These are phyloP conservation scores for Durotheca rogersii DNA, from an alignment of 495 filamentous ascomycete species.

Conservation along the genomic window DNA sequence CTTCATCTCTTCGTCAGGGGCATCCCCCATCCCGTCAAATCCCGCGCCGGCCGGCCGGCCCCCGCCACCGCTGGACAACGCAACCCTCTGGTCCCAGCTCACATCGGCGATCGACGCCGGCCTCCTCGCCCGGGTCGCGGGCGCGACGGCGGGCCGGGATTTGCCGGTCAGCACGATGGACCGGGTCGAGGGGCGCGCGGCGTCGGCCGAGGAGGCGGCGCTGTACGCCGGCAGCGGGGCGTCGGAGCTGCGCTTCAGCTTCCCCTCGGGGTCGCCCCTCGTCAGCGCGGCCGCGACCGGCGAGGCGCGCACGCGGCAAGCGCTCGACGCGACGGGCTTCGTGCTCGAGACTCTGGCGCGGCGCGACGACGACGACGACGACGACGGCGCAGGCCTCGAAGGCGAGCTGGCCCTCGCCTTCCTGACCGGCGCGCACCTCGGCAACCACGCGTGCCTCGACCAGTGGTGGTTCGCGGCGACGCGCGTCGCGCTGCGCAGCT, in stretches of 20 bases:
- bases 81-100: conserved; percentile 44
- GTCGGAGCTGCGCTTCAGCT: conserved; percentile 51
- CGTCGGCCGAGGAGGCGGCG: conserved; percentile 41
- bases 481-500: conserved; percentile 68
- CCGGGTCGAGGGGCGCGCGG: conserved; percentile 31
- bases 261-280: conserved; percentile 56
- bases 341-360: conserved; percentile 35
- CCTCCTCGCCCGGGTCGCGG: conserved; percentile 52
- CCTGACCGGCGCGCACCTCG: conserved; percentile 74
- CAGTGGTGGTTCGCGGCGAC: conserved; percentile 80
- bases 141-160: conserved; percentile 38
- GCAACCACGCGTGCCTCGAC: conserved; percentile 81
- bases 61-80: conserved; percentile 20
- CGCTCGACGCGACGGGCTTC: conserved; percentile 38
- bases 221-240: conserved; percentile 42
- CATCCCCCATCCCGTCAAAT: conserved; percentile 6
- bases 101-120: conserved; percentile 50
- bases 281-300: conserved; percentile 71
- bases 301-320: conserved; percentile 50
- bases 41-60: conserved; percentile 7
- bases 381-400: conserved; percentile 55
- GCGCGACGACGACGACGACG: conserved; percentile 1
- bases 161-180: conserved; percentile 57
- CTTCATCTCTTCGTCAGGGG: conserved; percentile 14
- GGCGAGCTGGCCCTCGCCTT: conserved; percentile 88